Evolutionary conservation across 2,329 filamentous ascomycete species (phyloP), one percentile per base, ranked within the genome.

Genomic region (Paraphoma chrysanthemicola): DNA sequence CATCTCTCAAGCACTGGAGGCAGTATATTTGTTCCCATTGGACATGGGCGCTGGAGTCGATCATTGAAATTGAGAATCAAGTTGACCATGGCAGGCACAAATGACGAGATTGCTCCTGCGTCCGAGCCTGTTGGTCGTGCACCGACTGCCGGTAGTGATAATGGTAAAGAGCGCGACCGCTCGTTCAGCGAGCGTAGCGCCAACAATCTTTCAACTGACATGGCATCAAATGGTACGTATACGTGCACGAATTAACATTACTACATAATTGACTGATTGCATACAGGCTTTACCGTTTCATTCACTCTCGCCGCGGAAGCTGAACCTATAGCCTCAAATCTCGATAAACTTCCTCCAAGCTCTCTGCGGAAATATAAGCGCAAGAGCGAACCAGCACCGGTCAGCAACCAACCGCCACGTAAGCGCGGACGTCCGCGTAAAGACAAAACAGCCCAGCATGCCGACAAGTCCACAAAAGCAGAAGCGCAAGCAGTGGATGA

Each of bases 261-360:
- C 10, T 23, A 30, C 43, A 12, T 23, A 8, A 9, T 23, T 23
- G 11, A 42, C 41, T 18, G 17, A 44, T 29, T 4, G 16, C 23
- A 11, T 30, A 9, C 29, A 51, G 48, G 12, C 6, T 14, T 49
- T 38, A 30, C 50, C 12, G 18, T 46, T 31, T 30, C 51, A 4
- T 58, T 39, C n/a, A 54, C 55, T 12, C 62, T 65, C 31, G 68
- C 68, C 12, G 67, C 59, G 10, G 61, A 66, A 44, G 58, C 67
- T 17, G 64, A 68, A 11, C 52, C 62, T 2, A 49, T 68, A 11
- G 41, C 47, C 7, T 64, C 66, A 2, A 70, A 61, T 8, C 48
- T 70, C 28, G 67, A 69, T 48, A 59, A 54, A 44, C 53, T 67
- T 10, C 67, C 68, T 23, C 58, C 65, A 18, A 55, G 45, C 28